Evolutionary conservation across 371 early-diverging fungal genomes (phyloP), one percentile per base, ranked within the genome.

Genomic region (Mortierella sp.): DNA sequence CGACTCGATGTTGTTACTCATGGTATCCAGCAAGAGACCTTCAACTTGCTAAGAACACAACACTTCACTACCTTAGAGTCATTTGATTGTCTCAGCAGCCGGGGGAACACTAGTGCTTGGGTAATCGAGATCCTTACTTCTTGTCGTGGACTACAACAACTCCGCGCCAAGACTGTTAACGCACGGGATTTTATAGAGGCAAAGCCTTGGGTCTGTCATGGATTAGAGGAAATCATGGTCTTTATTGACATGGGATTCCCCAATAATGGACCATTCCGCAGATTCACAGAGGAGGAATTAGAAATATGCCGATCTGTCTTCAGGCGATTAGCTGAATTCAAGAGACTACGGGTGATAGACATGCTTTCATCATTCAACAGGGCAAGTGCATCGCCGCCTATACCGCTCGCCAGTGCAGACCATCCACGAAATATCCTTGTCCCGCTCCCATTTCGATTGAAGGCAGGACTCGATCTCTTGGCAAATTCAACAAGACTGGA

Each of bases 211-310:
- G 60, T 60, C 9, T 37, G 60, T 22, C 60, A 20, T 22, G 11
- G 37, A 18, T 37, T 60, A 60, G 16, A 60, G 39, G 22, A 37
- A 16, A 20, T 60, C n/a, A 18, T 5, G 10, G 8, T 60, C 12
- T 60, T 60, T 37, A 60, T 60, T 37, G 60, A 60, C 11, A 60
- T 60, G 60, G 60, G 37, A 60, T 60, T 60, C n/a, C 18, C 11
- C 18, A 24, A 60, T 37, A 60, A 37, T 37, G 60, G 20, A n/a
- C 39, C 39, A 24, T 9, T 11, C 6, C 32, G 60, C 5, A 14
- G 60, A 9, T 60, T 32, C 11, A 37, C 60, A 9, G 39, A 37
- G 5, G 60, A 37, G 10, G 60, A 60, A 22, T 39, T 60, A 11
- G 37, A 60, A 11, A 32, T n/a, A 32, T 60, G 60, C 22, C 12